Conservation (phyloP, 2,329 filamentous ascomycete genomes). For the Trichoderma sp. region DNA sequence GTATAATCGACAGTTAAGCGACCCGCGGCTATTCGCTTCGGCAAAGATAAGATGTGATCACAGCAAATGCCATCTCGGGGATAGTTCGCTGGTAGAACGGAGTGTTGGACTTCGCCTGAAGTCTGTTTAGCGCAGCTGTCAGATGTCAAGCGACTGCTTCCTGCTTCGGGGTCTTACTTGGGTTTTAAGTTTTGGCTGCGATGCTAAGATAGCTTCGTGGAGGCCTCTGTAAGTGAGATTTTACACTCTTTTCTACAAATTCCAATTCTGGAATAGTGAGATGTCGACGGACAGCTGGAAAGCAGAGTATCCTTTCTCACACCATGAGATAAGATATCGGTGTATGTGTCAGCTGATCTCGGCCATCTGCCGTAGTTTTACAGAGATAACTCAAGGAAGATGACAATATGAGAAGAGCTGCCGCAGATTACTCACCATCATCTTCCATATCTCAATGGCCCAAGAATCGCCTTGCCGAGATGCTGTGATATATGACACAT, state of each 20-base stretch:
- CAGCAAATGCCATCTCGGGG: not conserved
- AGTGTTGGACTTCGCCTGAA: not conserved
- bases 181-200: not conserved
- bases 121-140: not conserved
- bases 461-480: not conserved
- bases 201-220: not conserved
- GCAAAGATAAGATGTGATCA: not conserved
- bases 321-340: not conserved
- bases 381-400: not conserved
- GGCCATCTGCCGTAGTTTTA: not conserved
- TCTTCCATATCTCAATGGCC: not conserved
- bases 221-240: not conserved
- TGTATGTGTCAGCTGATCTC: not conserved
- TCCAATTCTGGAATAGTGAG: not conserved
- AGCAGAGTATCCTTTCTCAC: not conserved
- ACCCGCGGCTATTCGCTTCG: conserved; percentile 9
- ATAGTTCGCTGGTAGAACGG: not conserved
- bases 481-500: not conserved
- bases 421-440: not conserved
- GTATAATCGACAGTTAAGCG: not conserved
- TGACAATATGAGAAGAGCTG: not conserved
- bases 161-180: not conserved
- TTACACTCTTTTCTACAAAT: not conserved
- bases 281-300: not conserved
- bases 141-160: not conserved